Evolutionary conservation across 495 filamentous ascomycete genomes (phyloP).

Genomic region (Thozetella sp.): DNA sequence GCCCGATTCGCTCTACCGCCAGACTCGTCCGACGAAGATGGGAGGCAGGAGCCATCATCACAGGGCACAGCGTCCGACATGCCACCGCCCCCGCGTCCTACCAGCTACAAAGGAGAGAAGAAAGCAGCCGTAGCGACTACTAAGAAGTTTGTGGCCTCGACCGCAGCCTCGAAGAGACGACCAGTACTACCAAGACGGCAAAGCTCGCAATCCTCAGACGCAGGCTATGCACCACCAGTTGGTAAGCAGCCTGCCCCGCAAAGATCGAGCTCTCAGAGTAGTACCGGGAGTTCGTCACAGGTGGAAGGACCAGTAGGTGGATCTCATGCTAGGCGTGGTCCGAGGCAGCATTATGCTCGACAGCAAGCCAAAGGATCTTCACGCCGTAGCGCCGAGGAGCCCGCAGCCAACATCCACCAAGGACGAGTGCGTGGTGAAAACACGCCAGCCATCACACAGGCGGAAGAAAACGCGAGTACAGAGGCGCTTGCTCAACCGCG

Average conservation of each 20-base stretch:
- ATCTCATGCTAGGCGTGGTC: background rate
- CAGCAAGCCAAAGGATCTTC: background rate
- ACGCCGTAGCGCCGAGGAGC: background rate
- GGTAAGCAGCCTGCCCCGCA: constrained; percentile 10
- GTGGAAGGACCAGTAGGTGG: background rate
- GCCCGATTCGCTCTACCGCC: constrained; percentile 53
- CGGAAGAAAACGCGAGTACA: no score
- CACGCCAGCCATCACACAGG: no score
- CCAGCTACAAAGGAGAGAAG: constrained; percentile 19
- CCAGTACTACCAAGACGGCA: constrained; percentile 35
- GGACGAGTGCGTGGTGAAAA: background rate
- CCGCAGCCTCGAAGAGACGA: constrained; percentile 33
- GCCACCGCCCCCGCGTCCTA: constrained; percentile 23
- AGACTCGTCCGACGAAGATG: constrained; percentile 35
- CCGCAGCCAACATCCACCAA: background rate
- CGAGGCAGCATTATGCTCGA: background rate
- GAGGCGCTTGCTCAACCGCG: background rate
- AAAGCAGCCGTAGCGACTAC: constrained; percentile 16
- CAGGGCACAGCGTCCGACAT: constrained; percentile 18
- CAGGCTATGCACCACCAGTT: constrained; percentile 19
- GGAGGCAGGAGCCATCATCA: constrained; percentile 17
- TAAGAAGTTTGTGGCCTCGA: constrained; percentile 37
- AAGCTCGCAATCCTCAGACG: constrained; percentile 40
- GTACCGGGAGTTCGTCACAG: background rate
- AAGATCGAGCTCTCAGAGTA: background rate